Evolutionary conservation across 179 eudicot species (phyloP), one percentile per base, ranked within the genome.

Genomic region (Patellifolia procumbens): DNA sequence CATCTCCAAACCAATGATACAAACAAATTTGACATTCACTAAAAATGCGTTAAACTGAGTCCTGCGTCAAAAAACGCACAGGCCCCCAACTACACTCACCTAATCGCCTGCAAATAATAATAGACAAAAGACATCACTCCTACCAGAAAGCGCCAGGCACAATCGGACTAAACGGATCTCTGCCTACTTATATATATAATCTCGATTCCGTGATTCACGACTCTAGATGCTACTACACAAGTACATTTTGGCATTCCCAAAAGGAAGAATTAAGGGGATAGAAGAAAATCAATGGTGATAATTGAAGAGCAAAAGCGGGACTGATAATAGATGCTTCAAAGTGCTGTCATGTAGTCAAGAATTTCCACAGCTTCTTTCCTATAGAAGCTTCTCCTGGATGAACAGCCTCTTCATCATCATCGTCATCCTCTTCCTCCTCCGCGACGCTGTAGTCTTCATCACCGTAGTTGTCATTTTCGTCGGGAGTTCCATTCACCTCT

Each of bases 361-460:
- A 94, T 20, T 78, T 94, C 96, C 96, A 94, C 2, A 94, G 74
- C 89, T 92, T 94, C 85, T 88, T 89, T 62, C 88, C 82, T 49
- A 92, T 83, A 0, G 98, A 94, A 32, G 79, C 96, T 87, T 95
- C 93, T 39, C 99, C 99, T 10, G 97, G 99, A 83, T 90, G 99
- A 83, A 86, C 88, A 11, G 77, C 76, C 83, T 89, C 97, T 3
- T 87, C 96, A 3, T 85, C 88, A 5, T 86, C 89, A 5, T 80
- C 86, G 0, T 86, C 97, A 0, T 83, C 85, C 19, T 76, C 88
- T 3, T 81, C 88, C 35, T 37, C 82, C 16, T 72, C 80, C 63
- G 75, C 81, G 58, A 80, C 81, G 64, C 64, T 60, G 24, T 63
- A 43, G 32, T 59, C 80, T 58, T 77, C 90, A 58, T 79, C 82